A percentile compares a stretch with the other conserved stretches of the same genome.
Conservation (phyloP, 2,329 filamentous ascomycete genomes). For the Waltergamsia citrina region DNA sequence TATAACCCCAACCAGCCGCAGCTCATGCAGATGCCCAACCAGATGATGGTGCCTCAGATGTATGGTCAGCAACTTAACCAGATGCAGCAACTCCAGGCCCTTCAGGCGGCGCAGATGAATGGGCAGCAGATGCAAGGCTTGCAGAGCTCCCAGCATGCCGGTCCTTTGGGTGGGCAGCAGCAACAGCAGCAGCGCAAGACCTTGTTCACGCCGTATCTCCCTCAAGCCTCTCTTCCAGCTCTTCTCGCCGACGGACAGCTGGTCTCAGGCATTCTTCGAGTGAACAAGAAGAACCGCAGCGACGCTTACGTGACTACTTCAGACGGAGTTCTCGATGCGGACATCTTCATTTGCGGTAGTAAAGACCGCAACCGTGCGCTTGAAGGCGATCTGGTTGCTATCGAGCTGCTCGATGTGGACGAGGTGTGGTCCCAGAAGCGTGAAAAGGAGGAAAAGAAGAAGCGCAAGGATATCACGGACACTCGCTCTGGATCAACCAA, state of each 20-base stretch:
- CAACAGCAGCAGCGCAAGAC: constrained; percentile 95
- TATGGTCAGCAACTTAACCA: constrained; percentile 84
- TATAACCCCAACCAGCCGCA: constrained; percentile 75
- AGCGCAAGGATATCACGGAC: constrained; percentile 97
- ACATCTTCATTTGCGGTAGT: constrained; percentile 99
- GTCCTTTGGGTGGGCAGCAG: constrained; percentile 53
- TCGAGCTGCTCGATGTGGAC: constrained; percentile 94
- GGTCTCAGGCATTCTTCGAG: constrained; percentile 89
- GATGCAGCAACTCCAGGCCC: constrained; percentile 84
- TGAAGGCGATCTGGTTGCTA: constrained; percentile 89
- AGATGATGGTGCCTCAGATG: constrained; percentile 80
- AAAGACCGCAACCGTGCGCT: constrained; percentile 96
- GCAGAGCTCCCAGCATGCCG: constrained; percentile 63
- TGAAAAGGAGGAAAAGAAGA: constrained; percentile 99
- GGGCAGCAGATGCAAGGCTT: constrained; percentile 64
- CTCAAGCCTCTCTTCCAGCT: constrained; percentile 86
- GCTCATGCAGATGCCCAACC: constrained; percentile 75
- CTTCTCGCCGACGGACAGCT: constrained; percentile 86
- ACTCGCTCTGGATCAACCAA: constrained; percentile 70
- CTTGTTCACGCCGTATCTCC: constrained; percentile 93
- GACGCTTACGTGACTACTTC: constrained; percentile 95
- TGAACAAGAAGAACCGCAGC: constrained; percentile 99
- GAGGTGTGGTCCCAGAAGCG: constrained; percentile 98
- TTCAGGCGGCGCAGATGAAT: constrained; percentile 80
- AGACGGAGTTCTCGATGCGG: constrained; percentile 80